phyloP scores from a whole-genome alignment of 495 filamentous ascomycete genomes.

The Viridothelium virens region DNA sequence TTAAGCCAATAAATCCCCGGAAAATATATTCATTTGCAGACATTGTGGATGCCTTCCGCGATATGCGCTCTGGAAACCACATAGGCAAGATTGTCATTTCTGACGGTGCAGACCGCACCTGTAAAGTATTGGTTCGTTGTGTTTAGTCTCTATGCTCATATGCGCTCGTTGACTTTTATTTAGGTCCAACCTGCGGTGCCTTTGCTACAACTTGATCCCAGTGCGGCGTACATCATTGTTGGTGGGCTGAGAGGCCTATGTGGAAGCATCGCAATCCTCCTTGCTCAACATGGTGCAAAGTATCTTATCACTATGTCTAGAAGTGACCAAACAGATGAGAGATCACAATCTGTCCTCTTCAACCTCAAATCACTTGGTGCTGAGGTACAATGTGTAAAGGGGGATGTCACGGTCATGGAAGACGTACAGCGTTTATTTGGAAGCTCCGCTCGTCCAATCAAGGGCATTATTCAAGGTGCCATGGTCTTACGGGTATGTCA shows the following conservation, averaged over 20 bases:
- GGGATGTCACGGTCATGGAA: not conserved
- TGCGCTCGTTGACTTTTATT: not conserved
- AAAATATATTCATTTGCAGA: constrained; percentile 26
- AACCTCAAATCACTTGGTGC: not conserved
- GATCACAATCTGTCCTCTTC: not conserved
- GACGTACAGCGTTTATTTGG: not conserved
- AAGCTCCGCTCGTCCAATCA: not conserved
- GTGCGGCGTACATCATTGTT: constrained; percentile 40
- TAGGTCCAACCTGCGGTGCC: constrained; percentile 1
- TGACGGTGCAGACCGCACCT: constrained; percentile 21
- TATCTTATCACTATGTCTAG: constrained; percentile 11
- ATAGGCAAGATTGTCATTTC: constrained; percentile 53
- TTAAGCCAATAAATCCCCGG: not conserved
- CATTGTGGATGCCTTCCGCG: constrained; percentile 47
- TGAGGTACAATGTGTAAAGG: not conserved
- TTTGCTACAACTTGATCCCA: not conserved
- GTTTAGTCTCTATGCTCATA: not conserved
- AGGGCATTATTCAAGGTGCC: constrained; percentile 16
- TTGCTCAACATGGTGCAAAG: constrained; percentile 5
- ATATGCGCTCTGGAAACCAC: constrained; percentile 48
- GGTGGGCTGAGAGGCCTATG: constrained; percentile 45
- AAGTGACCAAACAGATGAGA: not conserved
- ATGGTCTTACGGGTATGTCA: constrained; percentile 14
- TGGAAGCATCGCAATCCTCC: not conserved
- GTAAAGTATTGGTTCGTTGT: not conserved